Base-by-base conservation (phyloP, 371 early-diverging fungal genomes). In the Mucor velutinosus region DNA sequence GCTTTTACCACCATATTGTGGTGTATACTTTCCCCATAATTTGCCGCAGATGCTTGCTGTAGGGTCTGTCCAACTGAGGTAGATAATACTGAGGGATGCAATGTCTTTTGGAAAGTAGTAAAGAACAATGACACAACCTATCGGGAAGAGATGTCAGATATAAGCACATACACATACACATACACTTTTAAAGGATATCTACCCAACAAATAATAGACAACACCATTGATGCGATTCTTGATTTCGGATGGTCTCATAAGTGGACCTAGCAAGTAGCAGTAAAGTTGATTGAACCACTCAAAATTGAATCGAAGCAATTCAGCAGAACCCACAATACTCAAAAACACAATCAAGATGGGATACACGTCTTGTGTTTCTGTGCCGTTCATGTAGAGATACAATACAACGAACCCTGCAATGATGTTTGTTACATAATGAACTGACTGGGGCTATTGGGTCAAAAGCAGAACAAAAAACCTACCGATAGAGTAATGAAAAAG, bases 31-130 rank as follows among this genome's bases (percentile, higher is more conserved):
- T 47, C 87, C 87, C 76, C 75, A 85, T 33, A 81, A 66, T 43
- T 78, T 74, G 27, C 87, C 87, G 58, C 76, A 75, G 15, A 83
- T 76, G 37, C 84, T 83, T 11, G 87, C 87, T 1, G 80, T 82
- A 15, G 87, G 85, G 60, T 86, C 87, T 7, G 81, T 73, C 87
- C 87, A 86, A 12, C 83, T 81, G 23, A 86, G 61, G 66, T 82
- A 85, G 58, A 86, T 67, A 29, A 86, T 86, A 11, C 85, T 82
- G n/a, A 86, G 32, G 10, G 84, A 71, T n/a, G 81, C 84, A 49
- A 86, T 71, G 39, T 86, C 85, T 53, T 64, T 72, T 21, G 84
- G 82, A 57, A 81, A 83, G 14, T 64, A 63, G 39, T 80, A 80
- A 15, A 81, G 63, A 5, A 77, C 80, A 70, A 80, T 66, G 12